Base-by-base conservation (phyloP, 78 protist species). In the Cavenderia fasciculata region DNA sequence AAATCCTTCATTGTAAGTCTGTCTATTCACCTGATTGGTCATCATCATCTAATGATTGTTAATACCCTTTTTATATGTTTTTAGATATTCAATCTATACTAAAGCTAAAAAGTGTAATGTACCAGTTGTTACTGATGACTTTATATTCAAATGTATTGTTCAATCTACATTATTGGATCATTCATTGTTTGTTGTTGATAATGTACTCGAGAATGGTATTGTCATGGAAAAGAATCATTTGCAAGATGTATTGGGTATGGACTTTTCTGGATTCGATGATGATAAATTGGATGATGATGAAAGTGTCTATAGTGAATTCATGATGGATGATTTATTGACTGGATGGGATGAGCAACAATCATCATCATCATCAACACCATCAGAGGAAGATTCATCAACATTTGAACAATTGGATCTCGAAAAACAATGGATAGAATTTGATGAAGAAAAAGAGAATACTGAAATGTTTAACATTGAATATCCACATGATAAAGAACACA, bases 41-140 rank as follows among this genome's bases (percentile, higher is more conserved):
- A n/a, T n/a, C n/a, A n/a, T n/a, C n/a, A n/a, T n/a, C n/a, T n/a
- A n/a, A n/a, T n/a, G n/a, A n/a, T n/a, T n/a, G n/a, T n/a, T n/a
- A 49, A 49, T 14, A 49, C 12, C 14, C 54, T 18, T 49, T 49
- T 49, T 49, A 49, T 49, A 49, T 49, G 14, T 49, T 14, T 38
- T 36, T 46, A 52, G 63, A 72, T 36, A 29, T 36, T 14, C 1
- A 41, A 57, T 25, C 16, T 75, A 36, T 23, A 44, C 54, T 23
- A 79, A 66, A 56, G 31, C 68, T 12, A 31, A 47, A 40, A 40
- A 27, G 21, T 66, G 16, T 23, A 54, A 54, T 54, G 41, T 66
- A 40, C 75, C 75, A 52, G 8, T 79, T 10, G 18, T 79, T 5
- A 38, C 65, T 33, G 51, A 66, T 38, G 25, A 49, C 16, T 79